Percentiles rank a stretch among this genome's conserved stretches.
Evolutionary conservation across 2,329 filamentous ascomycete species (phyloP).

Genomic region (Penicillium sp.): DNA sequence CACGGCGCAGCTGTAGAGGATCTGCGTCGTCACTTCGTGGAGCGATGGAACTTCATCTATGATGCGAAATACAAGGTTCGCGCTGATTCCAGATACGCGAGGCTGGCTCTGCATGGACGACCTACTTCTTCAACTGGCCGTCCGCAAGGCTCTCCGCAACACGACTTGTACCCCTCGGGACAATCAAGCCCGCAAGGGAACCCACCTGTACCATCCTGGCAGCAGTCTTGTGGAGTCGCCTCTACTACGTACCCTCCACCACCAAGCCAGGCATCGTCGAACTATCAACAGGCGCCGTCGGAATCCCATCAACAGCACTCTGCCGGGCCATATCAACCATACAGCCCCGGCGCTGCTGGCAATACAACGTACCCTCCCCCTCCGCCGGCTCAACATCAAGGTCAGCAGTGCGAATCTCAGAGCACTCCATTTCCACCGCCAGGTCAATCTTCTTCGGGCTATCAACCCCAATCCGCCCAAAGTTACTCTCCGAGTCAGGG

Average conservation of each 20-base stretch:
- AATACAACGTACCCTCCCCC: constrained; percentile 7
- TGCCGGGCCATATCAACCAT: constrained; percentile 1
- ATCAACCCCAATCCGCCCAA: constrained; percentile 7
- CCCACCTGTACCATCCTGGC: constrained; percentile 13
- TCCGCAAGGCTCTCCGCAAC: constrained; percentile 22
- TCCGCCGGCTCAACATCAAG: constrained; percentile 12
- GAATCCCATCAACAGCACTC: constrained; percentile 9
- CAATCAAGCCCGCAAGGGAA: constrained; percentile 18
- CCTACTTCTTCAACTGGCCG: constrained; percentile 26
- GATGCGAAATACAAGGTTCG: constrained; percentile 70
- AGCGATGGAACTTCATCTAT: constrained; percentile 91
- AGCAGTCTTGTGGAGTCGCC: neutral
- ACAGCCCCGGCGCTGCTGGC: neutral
- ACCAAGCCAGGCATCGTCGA: neutral
- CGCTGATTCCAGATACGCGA: constrained; percentile 49
- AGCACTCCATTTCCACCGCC: constrained; percentile 5
- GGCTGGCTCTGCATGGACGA: constrained; percentile 34
- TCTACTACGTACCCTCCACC: constrained; percentile 3
- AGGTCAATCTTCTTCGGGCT: constrained; percentile 1
- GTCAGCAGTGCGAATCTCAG: constrained; percentile 10
- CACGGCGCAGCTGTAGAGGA: constrained; percentile 71
- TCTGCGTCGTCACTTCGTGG: constrained; percentile 71
- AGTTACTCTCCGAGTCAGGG: constrained; percentile 12
- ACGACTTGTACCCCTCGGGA: constrained; percentile 15
- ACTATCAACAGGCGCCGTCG: constrained; percentile 1